Evolutionary conservation across 192 early-diverging fungal species (phyloP).

Genomic region (Coemansia sp.): DNA sequence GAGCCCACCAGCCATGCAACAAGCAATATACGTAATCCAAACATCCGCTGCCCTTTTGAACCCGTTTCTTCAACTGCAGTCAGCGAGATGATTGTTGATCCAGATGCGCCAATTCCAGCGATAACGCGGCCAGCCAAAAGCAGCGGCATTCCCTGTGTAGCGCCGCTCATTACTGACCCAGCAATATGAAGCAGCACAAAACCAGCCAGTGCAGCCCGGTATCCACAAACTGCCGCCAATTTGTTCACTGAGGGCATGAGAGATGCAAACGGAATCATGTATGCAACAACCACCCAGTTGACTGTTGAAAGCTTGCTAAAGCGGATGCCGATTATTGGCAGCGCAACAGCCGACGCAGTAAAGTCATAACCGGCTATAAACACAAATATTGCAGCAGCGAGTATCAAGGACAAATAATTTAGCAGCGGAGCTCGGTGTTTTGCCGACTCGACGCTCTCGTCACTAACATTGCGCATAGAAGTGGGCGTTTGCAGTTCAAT

Average conservation of each 20-base stretch:
- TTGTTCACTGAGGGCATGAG: conserved; percentile 56
- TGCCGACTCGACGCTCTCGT: neutral
- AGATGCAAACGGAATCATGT: conserved; percentile 50
- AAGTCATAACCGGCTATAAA: conserved; percentile 78
- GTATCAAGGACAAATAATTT: conserved; percentile 1
- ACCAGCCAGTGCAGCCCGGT: conserved; percentile 21
- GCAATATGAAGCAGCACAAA: conserved; percentile 40
- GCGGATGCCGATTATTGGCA: conserved; percentile 69
- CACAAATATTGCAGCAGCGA: conserved; percentile 54
- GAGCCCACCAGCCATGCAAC: conserved; percentile 46
- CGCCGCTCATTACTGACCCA: conserved; percentile 51
- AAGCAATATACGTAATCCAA: conserved; percentile 29
- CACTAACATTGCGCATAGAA: neutral
- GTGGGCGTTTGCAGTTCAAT: neutral
- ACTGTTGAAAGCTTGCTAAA: conserved; percentile 67
- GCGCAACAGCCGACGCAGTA: conserved; percentile 73
- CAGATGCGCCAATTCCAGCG: conserved; percentile 53
- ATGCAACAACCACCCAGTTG: conserved; percentile 76
- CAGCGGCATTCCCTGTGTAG: conserved; percentile 56
- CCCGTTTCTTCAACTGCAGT: conserved; percentile 53
- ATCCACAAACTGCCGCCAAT: conserved; percentile 54
- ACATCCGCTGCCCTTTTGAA: conserved; percentile 23
- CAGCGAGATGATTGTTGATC: conserved; percentile 50
- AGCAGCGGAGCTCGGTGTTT: conserved; percentile 8
- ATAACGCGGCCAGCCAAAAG: conserved; percentile 56